Evolutionary conservation across 2,329 filamentous ascomycete species (phyloP), one percentile per base, ranked within the genome.

Genomic region (Xylaria sp.): DNA sequence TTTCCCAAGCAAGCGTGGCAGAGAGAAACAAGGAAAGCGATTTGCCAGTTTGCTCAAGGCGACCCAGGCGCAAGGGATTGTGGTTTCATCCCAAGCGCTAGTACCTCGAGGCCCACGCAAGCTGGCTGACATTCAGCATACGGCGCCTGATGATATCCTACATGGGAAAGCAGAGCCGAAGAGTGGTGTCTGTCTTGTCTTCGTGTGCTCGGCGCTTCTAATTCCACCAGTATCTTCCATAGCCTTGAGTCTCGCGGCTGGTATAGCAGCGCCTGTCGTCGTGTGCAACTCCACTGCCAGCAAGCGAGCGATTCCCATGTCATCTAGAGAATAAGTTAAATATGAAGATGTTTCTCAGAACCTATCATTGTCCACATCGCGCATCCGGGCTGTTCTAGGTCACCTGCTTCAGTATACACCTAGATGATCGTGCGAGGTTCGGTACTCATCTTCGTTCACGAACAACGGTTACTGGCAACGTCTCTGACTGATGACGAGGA

Each of bases 161-260:
- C 50, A 65, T 60, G 12, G 41, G 50, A 56, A 57, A 39, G 39
- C 31, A 44, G 52, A 15, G 20, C 57, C 62, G 51, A 48, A 48
- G n/a, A 25, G 28, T 23, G 23, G 31, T 48, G 41, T 34, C 28
- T 51, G 7, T 18, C 28, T 61, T 28, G 18, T 12, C 6, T 18
- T 51, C 20, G 34, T 54, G 15, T 25, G 28, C 55, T 56, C 50
- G n/a, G 66, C 48, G 25, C 54, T 41, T 56, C 39, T 34, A 34
- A 60, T 68, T 65, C 66, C 66, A 56, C 56, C 60, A 65, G 31
- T 68, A 25, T 61, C 18, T 5, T 60, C 28, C 61, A 34, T 44
- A 37, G 20, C 12, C 34, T 23, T 6, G 12, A 41, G 51, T 59
- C 50, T 41, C 48, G 54, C 56, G 55, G 18, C 34, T 39, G 48